Conservation (phyloP, 371 early-diverging fungal species). For the Syncephalastrum contaminatum region DNA sequence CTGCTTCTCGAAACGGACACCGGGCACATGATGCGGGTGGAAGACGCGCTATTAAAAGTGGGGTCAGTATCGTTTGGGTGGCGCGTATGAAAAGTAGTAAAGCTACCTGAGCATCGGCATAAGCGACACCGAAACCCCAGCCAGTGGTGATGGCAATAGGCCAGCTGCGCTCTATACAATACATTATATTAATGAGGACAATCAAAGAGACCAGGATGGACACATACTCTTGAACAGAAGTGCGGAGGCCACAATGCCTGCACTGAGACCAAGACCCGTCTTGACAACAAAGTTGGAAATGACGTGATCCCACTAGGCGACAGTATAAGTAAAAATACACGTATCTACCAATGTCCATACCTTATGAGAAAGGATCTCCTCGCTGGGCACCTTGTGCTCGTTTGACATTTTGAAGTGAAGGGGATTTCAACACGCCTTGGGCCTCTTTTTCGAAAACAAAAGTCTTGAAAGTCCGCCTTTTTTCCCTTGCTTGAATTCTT, state of each 20-base stretch:
- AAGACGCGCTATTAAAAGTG: conserved; percentile 37
- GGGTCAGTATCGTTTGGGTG: not conserved
- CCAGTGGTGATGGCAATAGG: conserved; percentile 89
- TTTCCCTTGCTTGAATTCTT: too few species aligned
- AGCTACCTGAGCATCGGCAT: conserved; percentile 79
- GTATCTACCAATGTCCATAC: conserved; percentile 12
- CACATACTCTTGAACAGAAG: conserved; percentile 86
- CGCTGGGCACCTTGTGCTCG: conserved; percentile 27
- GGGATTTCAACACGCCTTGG: too few species aligned
- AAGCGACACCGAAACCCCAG: conserved; percentile 84
- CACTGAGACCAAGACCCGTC: conserved; percentile 84
- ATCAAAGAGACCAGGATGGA: not conserved
- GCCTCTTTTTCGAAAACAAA: too few species aligned
- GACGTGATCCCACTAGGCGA: conserved; percentile 81
- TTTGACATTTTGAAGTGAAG: conserved; percentile 7
- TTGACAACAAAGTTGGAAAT: conserved; percentile 85
- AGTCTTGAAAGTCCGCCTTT: too few species aligned
- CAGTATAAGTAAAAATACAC: not conserved
- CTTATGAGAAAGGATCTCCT: conserved; percentile 36
- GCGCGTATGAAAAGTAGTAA: not conserved
- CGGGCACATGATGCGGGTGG: conserved; percentile 48
- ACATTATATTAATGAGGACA: conserved; percentile 1
- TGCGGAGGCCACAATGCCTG: conserved; percentile 86
- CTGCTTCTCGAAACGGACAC: conserved; percentile 45
- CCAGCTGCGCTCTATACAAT: conserved; percentile 74